Base-by-base conservation (phyloP, 2,329 filamentous ascomycete species). In the Aspergillus pseudonomiae region DNA sequence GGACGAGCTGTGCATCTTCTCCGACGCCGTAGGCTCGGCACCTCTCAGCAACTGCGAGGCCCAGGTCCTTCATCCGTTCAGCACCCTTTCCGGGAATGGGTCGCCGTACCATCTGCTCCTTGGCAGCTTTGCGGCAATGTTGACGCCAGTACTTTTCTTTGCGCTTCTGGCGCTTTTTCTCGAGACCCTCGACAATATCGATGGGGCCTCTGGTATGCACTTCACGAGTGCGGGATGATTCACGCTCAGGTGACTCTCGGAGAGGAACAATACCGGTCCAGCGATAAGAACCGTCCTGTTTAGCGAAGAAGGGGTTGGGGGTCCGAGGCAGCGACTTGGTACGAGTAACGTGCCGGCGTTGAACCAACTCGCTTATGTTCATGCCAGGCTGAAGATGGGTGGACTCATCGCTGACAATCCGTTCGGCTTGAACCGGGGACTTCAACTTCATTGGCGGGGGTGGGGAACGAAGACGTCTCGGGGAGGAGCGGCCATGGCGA, bases 111-210 rank as follows among this genome's bases (percentile, higher is more conserved):
- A 76, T 74, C 68, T 93, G 86, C 70, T 84, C 85, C 71, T 87
- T 93, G 67, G 89, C 88, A 62, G 89, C 90, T 72, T 93, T 92
- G 75, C 93, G 90, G 81, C 92, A 96, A 74, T 94, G 91, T 77
- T 96, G 95, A 72, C 94, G 90, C 75, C 92, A 90, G 73, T 93
- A 91, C 79, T 97, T 97, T 79, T 98, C 94, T 80, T 91, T 93
- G 70, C 95, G 91, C 68, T 95, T 89, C 81, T 95, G 92, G 30
- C 94, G 90, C 82, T 97, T 98, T 79, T 92, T 90, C 81, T 99
- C 95, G 1, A 99, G 86, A 10, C 95, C 95, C 78, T 97, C 96
- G 79, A 97, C 92, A 65, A 97, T 99, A 78, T 98, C 95, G 69
- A 99, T 96, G 41, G 95, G 94, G n/a, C 93, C 93, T 66, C 95